Evolutionary conservation across 164 flowering plant genomes (phyloP).

Genomic region (Kingdonia uniflora): DNA sequence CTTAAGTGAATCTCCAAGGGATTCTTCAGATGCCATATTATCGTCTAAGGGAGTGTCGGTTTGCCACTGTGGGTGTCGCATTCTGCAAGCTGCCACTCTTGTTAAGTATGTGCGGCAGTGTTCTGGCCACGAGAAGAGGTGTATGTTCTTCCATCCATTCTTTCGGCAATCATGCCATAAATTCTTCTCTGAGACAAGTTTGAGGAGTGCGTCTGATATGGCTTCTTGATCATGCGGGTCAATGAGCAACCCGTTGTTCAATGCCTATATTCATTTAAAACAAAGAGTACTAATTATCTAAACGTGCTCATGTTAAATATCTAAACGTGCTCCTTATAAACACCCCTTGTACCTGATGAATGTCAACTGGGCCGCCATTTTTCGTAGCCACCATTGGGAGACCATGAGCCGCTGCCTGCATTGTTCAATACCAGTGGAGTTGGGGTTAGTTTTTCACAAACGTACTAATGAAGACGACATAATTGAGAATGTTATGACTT

Average conservation of each 20-base stretch:
- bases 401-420: slow-evolving; percentile 97
- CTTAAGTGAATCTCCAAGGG: slow-evolving; percentile 74
- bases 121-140: slow-evolving; percentile 96
- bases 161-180: slow-evolving; percentile 76
- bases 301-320: too few relatives aligned
- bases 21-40: slow-evolving; percentile 36
- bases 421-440: slow-evolving; percentile 4
- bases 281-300: too few relatives aligned
- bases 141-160: slow-evolving; percentile 90
- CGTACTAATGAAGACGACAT: too few relatives aligned
- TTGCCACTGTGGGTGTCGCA: slow-evolving; percentile 95
- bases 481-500: not conserved
- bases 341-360: slow-evolving; percentile 53
- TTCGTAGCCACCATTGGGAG: slow-evolving; percentile 98
- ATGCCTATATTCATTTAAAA: slow-evolving; percentile 38
- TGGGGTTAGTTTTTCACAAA: not conserved
- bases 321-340: too few relatives aligned
- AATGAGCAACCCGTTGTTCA: slow-evolving; percentile 85
- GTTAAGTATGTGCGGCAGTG: slow-evolving; percentile 92
- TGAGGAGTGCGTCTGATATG: slow-evolving; percentile 78
- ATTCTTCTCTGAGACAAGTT: slow-evolving; percentile 84
- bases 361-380: slow-evolving; percentile 98
- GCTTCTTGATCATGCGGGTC: slow-evolving; percentile 86
- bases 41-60: slow-evolving; percentile 75
- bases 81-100: slow-evolving; percentile 85